Percentiles rank a stretch among this genome's conserved stretches.
Conservation (phyloP, 2,329 filamentous ascomycete species). For the Exophiala phaeomuriformis region DNA sequence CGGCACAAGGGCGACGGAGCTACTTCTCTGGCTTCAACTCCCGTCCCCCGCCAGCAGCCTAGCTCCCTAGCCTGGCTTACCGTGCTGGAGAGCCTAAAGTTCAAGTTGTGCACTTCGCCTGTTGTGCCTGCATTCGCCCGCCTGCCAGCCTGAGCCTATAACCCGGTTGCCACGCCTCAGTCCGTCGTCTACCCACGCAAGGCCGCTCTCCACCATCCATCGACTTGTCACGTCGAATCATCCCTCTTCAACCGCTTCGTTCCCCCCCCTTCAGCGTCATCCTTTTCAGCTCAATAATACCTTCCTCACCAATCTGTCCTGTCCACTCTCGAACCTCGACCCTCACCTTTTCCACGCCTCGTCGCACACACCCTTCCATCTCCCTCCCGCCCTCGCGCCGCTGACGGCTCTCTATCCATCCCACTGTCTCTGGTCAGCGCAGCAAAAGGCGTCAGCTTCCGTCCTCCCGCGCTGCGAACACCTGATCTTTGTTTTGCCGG, state of each 20-base stretch:
- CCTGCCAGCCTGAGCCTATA: constrained; percentile 14
- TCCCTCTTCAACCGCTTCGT: constrained; percentile 25
- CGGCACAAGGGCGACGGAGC: not conserved
- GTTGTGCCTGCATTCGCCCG: constrained; percentile 16
- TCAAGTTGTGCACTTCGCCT: not conserved
- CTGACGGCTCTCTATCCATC: constrained; percentile 5
- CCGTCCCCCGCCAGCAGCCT: constrained; percentile 19
- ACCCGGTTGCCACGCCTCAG: constrained; percentile 21
- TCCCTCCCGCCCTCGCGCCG: constrained; percentile 6
- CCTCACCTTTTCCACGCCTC: constrained; percentile 25
- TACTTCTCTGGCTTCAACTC: constrained; percentile 10
- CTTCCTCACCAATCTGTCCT: constrained; percentile 28
- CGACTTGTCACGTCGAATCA: constrained; percentile 20
- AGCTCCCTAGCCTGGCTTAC: constrained; percentile 10
- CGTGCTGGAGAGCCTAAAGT: too few species aligned
- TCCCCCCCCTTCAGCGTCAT: constrained; percentile 25
- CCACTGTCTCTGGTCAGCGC: not conserved
- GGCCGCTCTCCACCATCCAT: constrained; percentile 15
- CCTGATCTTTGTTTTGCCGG: constrained; percentile 17
- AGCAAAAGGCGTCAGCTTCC: constrained; percentile 1
- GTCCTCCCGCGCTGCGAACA: constrained; percentile 19
- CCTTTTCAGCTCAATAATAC: constrained; percentile 26
- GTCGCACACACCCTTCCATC: constrained; percentile 23
- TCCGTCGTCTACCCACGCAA: constrained; percentile 4
- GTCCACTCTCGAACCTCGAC: constrained; percentile 26